Evolutionary conservation across 2,329 filamentous ascomycete species (phyloP).

Genomic region (Ceratocystis cacaofunesta): DNA sequence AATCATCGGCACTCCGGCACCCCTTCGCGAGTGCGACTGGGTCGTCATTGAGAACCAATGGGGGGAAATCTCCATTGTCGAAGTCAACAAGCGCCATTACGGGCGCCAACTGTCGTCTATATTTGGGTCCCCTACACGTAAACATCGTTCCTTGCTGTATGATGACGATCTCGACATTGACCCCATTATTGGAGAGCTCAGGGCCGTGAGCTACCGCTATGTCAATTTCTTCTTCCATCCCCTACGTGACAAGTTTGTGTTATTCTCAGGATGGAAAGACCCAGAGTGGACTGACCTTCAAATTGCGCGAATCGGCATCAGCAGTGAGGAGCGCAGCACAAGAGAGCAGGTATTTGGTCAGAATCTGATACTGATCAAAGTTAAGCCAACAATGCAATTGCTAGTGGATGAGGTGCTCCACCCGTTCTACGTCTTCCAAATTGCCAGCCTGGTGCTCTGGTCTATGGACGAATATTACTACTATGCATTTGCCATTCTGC

Average conservation of each 20-base stretch:
- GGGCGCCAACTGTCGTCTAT: slow-evolving; percentile 43
- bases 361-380: slow-evolving; percentile 84
- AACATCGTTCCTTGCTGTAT: slow-evolving; percentile 37
- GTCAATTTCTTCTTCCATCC: slow-evolving; percentile 88
- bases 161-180: slow-evolving; percentile 58
- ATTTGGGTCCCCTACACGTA: slow-evolving; percentile 50
- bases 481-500: slow-evolving; percentile 86
- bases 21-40: slow-evolving; percentile 69
- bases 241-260: slow-evolving; percentile 70
- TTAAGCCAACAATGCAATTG: slow-evolving; percentile 71
- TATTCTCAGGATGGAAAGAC: slow-evolving; percentile 87
- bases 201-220: slow-evolving; percentile 81
- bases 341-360: slow-evolving; percentile 76
- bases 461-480: slow-evolving; percentile 95
- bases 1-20: slow-evolving; percentile 52
- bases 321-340: slow-evolving; percentile 72
- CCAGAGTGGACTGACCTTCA: slow-evolving; percentile 71
- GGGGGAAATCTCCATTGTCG: slow-evolving; percentile 73
- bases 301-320: slow-evolving; percentile 61
- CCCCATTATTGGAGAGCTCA: slow-evolving; percentile 59
- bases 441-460: slow-evolving; percentile 88
- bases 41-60: slow-evolving; percentile 96
- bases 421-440: slow-evolving; percentile 92
- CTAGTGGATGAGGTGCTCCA: slow-evolving; percentile 91
- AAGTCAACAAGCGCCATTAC: slow-evolving; percentile 42